Evolutionary conservation across 805 yeast genomes (phyloP), one percentile per base, ranked within the genome.

Genomic region (Dipodascopsis uninucleata): DNA sequence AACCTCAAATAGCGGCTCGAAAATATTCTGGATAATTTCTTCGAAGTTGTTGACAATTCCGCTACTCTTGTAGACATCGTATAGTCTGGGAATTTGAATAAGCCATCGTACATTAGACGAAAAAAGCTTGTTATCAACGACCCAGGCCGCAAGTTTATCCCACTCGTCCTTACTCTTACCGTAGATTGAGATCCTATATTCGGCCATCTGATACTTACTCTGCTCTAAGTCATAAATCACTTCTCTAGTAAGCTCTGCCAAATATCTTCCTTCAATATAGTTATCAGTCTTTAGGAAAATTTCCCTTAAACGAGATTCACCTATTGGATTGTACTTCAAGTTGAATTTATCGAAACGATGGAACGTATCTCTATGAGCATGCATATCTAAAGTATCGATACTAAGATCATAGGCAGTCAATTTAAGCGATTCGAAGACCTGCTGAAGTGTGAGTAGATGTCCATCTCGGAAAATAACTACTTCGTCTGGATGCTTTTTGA

Each of bases 301-400:
- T 64, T 93, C 98, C 67, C 99, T 79, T 65, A 93, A 70, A 64
- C 99, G 81, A 17, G 98, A 93, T 68, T 93, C 98, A 24, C 99
- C 99, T 58, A 93, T 83, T 17, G 99, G 99, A 62, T 93, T 93
- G 69, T 93, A 93, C 65, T 93, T 94, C 69, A 93, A 74, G 65
- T 93, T 93, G 75, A 93, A 93, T 68, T 93, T 93, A 67, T 93
- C 99, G 62, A 93, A 93, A 59, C 99, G 76, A 66, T 93, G 99
- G 76, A 93, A 93, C 0, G 97, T 85, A 61, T 93, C 99, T 54
- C 89, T 85, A 65, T 93, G 98, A 4, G 99, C 99, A 67, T 93
- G 99, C 99, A 93, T 93, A 67, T 93, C 99, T 56, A 93, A 74
- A 1, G 98, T 94, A 61, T 93, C 99, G 59, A 93, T 93, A 46